A percentile compares a stretch with the other conserved stretches of the same genome.
phyloP scores from a whole-genome alignment of 306 rosid genomes.

The Cyamopsis tetragonoloba region DNA sequence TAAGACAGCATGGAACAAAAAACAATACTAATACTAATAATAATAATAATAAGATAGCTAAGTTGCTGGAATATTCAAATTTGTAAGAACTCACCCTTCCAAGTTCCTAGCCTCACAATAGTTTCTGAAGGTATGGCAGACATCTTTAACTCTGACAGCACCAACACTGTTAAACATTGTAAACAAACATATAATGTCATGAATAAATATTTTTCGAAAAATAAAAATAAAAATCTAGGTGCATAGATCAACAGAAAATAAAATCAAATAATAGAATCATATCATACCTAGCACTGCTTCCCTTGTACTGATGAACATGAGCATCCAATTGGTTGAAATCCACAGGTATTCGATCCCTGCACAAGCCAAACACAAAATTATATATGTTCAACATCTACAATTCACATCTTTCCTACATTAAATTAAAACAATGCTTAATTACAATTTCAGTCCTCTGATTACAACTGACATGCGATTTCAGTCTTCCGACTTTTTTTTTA shows the following conservation, averaged over 20 bases:
- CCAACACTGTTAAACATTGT: constrained; percentile 66
- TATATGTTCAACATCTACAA: not conserved
- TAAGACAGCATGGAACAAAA: too few relatives aligned
- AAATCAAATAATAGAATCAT: not conserved
- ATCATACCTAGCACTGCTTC: constrained; percentile 72
- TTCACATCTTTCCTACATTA: not conserved
- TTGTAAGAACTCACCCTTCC: constrained; percentile 59
- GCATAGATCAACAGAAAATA: too few relatives aligned
- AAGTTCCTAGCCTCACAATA: constrained; percentile 58
- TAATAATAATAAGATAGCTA: not conserved
- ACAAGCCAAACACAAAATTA: not conserved
- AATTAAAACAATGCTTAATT: not conserved
- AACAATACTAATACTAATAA: too few relatives aligned
- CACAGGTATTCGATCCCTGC: constrained; percentile 52
- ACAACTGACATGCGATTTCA: too few relatives aligned
- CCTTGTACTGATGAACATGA: constrained; percentile 72
- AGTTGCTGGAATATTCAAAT: not conserved
- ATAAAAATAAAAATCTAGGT: too few relatives aligned
- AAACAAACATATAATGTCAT: constrained; percentile 11
- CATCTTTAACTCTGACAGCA: constrained; percentile 56
- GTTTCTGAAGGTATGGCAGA: constrained; percentile 51
- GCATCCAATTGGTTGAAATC: constrained; percentile 74
- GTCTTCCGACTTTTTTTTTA: too few relatives aligned
- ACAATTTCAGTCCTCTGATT: too few relatives aligned
- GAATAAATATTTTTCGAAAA: too few relatives aligned